Conservation (phyloP, 2,329 filamentous ascomycete species). For the Bipolaris zeicola region DNA sequence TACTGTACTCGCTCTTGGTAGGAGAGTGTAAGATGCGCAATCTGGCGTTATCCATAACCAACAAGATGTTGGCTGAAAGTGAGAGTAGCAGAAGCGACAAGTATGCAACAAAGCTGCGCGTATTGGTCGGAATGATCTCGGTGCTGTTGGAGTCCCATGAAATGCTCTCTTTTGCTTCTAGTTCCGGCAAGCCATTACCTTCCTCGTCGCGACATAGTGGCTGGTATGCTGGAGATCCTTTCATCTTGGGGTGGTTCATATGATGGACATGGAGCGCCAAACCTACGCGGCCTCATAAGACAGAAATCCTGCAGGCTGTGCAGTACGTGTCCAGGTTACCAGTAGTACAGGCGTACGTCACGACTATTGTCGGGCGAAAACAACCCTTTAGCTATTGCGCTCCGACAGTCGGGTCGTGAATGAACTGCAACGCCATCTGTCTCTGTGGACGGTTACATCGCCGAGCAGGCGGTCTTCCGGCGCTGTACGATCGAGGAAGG, state of each 20-base stretch:
- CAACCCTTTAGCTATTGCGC: slow-evolving; percentile 10
- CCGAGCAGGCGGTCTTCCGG: slow-evolving; percentile 14
- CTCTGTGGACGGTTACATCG: slow-evolving; percentile 16
- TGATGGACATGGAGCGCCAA: slow-evolving; percentile 4
- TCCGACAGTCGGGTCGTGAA: slow-evolving; percentile 32
- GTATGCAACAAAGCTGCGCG: slow-evolving; percentile 32
- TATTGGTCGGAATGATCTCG: slow-evolving; percentile 36
- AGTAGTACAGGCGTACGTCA: slow-evolving; percentile 15
- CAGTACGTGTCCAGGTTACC: slow-evolving; percentile 11
- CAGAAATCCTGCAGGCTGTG: slow-evolving; percentile 4
- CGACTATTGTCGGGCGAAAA: slow-evolving; percentile 9
- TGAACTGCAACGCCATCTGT: slow-evolving; percentile 25
- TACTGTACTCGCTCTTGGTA: slow-evolving; percentile 35
- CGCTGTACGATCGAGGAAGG: slow-evolving; percentile 32
- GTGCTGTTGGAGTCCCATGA: slow-evolving; percentile 33
- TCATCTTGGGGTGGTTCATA: slow-evolving; percentile 23
- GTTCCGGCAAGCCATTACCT: slow-evolving; percentile 17
- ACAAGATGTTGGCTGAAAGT: slow-evolving; percentile 36
- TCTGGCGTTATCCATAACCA: slow-evolving; percentile 35
- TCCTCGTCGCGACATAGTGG: slow-evolving; percentile 35
- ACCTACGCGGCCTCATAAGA: slow-evolving; percentile 6
- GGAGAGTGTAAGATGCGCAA: slow-evolving; percentile 23
- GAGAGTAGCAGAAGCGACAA: slow-evolving; percentile 38
- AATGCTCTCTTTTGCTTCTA: slow-evolving; percentile 32
- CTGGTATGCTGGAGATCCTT: slow-evolving; percentile 32